Evolutionary conservation across 257 asterid species (phyloP), one percentile per base, ranked within the genome.

Genomic region (Hygrophila difformis): DNA sequence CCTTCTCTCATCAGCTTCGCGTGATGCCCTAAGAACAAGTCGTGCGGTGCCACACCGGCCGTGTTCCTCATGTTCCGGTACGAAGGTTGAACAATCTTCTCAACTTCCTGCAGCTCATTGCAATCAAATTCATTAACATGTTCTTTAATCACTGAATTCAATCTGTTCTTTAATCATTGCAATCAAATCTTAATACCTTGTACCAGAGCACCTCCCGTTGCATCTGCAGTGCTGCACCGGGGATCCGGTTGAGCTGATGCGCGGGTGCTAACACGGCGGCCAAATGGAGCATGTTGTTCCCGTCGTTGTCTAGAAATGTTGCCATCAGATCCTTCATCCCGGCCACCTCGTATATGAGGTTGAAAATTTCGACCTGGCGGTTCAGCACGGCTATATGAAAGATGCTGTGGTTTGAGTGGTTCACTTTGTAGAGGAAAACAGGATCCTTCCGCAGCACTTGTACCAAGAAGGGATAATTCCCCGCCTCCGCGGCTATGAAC

Each of bases 351-450:
- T 61, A 52, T 13, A 70, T 47, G 12, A 70, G 26, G 37, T 54
- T 70, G 57, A 70, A 70, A 8, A 61, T 56, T 13, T 34, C 45
- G 12, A 51, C 69, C 12, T 65, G 24, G n/a, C 76, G 72, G 31
- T 12, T 49, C 26, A 1, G 18, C 19, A 64, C 66, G 0, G 72
- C 76, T 1, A 70, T 56, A 35, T 70, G 76, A 5, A 64, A 56
- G 13, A 70, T 64, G 69, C 57, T 65, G 3, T 70, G 66, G 17
- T 37, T 64, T 2, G 38, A 12, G 0, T 9, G 8, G 12, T 70
- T 64, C 2, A 56, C 37, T 56, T 57, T 57, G 10, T 64, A 64
- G 2, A 70, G 15, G 26, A 70, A 43, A 44, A 64, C 60, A 1
- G 62, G 72, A 44, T 64, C 38, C 3, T 60, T 22, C 12, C 13